These are phyloP conservation scores for Cryptosporidium sp. DNA, from an alignment of 169 alveolate species.

Conservation along the genomic window DNA sequence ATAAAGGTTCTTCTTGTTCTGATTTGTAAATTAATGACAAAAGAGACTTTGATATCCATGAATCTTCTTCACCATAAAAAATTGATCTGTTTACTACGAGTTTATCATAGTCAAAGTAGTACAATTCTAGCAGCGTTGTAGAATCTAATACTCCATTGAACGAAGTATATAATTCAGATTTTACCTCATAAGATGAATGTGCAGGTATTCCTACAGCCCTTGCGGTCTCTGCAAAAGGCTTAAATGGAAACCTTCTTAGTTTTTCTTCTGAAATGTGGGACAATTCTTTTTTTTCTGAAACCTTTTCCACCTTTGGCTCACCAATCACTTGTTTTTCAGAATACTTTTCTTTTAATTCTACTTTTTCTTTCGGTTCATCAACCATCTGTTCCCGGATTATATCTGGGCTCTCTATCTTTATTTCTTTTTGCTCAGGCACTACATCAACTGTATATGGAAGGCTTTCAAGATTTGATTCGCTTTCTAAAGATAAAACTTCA, in stretches of 20 bases:
- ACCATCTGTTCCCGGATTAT: background rate
- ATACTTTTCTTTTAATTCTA: background rate
- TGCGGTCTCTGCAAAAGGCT: constrained; percentile 69
- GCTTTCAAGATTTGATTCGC: background rate
- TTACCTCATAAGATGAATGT: background rate
- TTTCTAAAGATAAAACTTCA: background rate
- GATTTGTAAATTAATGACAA: constrained; percentile 21
- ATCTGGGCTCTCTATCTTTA: background rate
- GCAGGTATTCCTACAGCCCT: constrained; percentile 76
- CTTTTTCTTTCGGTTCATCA: background rate
- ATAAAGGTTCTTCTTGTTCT: constrained; percentile 14
- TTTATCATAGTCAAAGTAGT: constrained; percentile 55
- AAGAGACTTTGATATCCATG: constrained; percentile 56
- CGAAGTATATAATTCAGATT: background rate
- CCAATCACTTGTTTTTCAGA: background rate
- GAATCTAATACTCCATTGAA: constrained; percentile 44
- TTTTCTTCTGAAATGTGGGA: background rate
- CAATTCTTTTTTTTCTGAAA: background rate
- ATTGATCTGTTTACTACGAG: background rate
- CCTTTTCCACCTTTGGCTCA: background rate
- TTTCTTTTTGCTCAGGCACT: background rate
- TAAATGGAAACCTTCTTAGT: background rate
- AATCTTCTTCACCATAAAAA: background rate
- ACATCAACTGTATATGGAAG: background rate
- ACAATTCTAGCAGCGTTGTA: constrained; percentile 18